Evolutionary conservation across 495 filamentous ascomycete species (phyloP), one percentile per base, ranked within the genome.

Genomic region (Lophium mytilinum): DNA sequence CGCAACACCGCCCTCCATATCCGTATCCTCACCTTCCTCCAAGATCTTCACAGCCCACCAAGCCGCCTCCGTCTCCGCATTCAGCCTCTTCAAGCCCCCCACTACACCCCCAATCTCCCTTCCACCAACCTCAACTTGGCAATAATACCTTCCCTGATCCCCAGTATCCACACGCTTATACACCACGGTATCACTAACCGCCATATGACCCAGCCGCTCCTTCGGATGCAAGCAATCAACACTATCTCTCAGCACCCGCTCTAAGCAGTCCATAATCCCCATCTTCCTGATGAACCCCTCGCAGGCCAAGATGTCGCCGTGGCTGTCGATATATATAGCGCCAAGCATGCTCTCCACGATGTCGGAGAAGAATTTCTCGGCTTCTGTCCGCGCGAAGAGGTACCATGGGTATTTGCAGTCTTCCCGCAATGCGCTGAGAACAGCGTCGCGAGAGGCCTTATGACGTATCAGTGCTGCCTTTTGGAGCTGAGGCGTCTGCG

Each of bases 341-440:
- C 89, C 93, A 1, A 96, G 69, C 1, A 92, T 58, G 49, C 77
- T 80, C 75, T 98, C 93, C 39, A 96, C 73, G 9, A 96, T 73
- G 65, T 98, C 92, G 0, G 87, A 93, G 71, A 88, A 84, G 75
- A 88, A 88, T 61, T 96, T 97, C 21, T 82, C 82, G 1, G 85
- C 75, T 34, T 80, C 74, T 1, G 95, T 76, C 0, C 77, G 72
- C 0, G 80, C 71, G 17, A 98, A 81, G 0, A 77, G 64, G 1
- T 78, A 73, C 92, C 92, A 98, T 0, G 92, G 93, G 62, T 90
- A 90, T 19, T 71, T 64, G 0, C 41, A 35, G 14, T 74, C 79
- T 30, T 69, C 48, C 0, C 70, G 30, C 3, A 94, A 69, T 0
- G 74, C 80, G 0, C 70, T 48, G 0, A 67, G 41, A 45, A 96